Evolutionary conservation across 2,329 filamentous ascomycete genomes (phyloP), one percentile per base, ranked within the genome.

Genomic region (Curvularia spicifera): DNA sequence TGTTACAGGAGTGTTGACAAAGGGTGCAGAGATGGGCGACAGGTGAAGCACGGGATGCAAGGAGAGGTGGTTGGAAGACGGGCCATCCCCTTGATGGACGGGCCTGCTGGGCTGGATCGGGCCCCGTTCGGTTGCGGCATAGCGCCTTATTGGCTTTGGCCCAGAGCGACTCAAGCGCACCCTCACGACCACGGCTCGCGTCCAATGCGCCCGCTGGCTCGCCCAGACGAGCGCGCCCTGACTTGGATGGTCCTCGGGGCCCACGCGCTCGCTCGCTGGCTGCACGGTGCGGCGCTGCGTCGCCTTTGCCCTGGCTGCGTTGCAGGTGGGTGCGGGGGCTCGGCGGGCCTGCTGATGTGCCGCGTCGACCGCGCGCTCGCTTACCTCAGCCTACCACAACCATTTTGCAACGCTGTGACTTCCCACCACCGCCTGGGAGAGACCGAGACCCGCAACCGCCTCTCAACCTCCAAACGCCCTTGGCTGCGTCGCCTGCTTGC

Each of bases 401-500:
- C 35, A 45, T 55, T 69, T 67, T 67, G 58, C 49, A 57, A 31
- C 13, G 15, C 46, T 35, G 51, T 53, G 63, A 60, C 63, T 29
- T 63, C 60, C 9, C 61, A 61, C 51, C 54, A 51, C 51, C 60
- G 68, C 54, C 60, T 65, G 59, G 59, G 59, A 31, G 28, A 31
- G 28, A 4, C 24, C 24, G 24, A 63, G 53, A 63, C 60, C 62
- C 57, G 51, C 65, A 61, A 45, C 58, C 54, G 56, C 37, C 60
- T 51, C 59, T 57, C 53, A 54, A 61, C 56, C 24, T 31, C 55
- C 55, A 18, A 51, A 50, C 49, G 51, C 59, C 55, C 43, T 53
- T 35, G 68, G 64, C 68, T 65, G 65, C 68, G 61, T 70, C 68
- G 65, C 65, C 63, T 67, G 67, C 66, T 63, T 62, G 66, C 71